A percentile compares a stretch with the other conserved stretches of the same genome.
Evolutionary conservation across 805 yeast genomes (phyloP).

Genomic region (Nakazawaea molendinolei): DNA sequence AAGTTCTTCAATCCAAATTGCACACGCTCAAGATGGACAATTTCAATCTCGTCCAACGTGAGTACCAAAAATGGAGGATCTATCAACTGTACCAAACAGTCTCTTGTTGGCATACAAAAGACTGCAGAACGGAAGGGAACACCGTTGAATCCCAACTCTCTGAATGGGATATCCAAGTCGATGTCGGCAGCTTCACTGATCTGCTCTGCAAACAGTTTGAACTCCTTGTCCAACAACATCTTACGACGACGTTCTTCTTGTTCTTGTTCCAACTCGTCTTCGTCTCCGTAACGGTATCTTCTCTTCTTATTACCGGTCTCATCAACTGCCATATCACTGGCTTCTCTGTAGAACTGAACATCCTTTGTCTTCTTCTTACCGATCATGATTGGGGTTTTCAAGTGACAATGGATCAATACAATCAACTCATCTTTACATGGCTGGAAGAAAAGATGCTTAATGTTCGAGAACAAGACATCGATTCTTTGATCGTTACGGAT

Average conservation of each 20-base stretch:
- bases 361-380: conserved; percentile 95
- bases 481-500: conserved; percentile 79
- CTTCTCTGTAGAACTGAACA: conserved; percentile 94
- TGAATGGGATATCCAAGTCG: conserved; percentile 89
- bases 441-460: conserved; percentile 91
- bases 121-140: conserved; percentile 95
- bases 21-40: conserved; percentile 94
- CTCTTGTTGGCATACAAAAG: conserved; percentile 93
- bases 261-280: conserved; percentile 96
- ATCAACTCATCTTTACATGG: conserved; percentile 93
- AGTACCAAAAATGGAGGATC: conserved; percentile 95
- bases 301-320: conserved; percentile 95
- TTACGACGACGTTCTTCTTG: conserved; percentile 96
- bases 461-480: conserved; percentile 83
- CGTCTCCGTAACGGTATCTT: conserved; percentile 87
- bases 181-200: conserved; percentile 83
- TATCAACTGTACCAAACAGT: conserved; percentile 86
- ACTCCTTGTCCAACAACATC: conserved; percentile 85
- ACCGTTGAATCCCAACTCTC: conserved; percentile 96
- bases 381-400: conserved; percentile 88
- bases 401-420: conserved; percentile 86
- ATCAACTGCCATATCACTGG: conserved; percentile 91
- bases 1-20: conserved; percentile 95
- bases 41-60: conserved; percentile 84
- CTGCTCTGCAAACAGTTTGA: conserved; percentile 80